phyloP scores from a whole-genome alignment of 2,329 filamentous ascomycete genomes.

The Aspergillus sp. region DNA sequence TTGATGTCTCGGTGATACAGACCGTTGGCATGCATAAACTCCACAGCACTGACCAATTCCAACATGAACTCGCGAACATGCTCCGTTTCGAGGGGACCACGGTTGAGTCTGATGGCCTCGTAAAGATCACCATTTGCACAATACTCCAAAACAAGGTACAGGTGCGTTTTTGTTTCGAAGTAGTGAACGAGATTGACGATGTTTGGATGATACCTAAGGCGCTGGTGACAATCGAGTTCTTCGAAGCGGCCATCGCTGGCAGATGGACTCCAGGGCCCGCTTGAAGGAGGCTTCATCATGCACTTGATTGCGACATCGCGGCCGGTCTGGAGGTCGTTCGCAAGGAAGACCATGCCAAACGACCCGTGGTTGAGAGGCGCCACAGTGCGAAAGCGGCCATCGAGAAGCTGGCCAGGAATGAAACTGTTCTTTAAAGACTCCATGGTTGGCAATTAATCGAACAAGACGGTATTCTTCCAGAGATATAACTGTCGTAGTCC shows the following conservation, averaged over 20 bases:
- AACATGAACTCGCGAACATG: conserved; percentile 98
- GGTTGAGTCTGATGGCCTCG: conserved; percentile 87
- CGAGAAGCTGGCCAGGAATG: conserved; percentile 36
- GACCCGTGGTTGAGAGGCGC: conserved; percentile 97
- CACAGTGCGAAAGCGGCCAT: conserved; percentile 83
- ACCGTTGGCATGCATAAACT: conserved; percentile 85
- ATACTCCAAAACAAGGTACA: conserved; percentile 92
- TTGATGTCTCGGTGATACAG: conserved; percentile 98
- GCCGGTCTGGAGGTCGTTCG: conserved; percentile 73
- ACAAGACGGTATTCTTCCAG: conserved; percentile 18
- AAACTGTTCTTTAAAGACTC: conserved; percentile 39
- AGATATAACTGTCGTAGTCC: conserved; percentile 11
- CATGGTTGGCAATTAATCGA: conserved; percentile 27
- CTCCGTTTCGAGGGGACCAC: conserved; percentile 88
- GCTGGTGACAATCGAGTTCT: conserved; percentile 69
- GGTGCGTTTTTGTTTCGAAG: conserved; percentile 87
- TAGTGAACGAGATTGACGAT: conserved; percentile 89
- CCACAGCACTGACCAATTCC: conserved; percentile 83
- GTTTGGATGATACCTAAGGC: conserved; percentile 78
- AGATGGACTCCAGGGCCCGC: conserved; percentile 61
- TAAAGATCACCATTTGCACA: conserved; percentile 95
- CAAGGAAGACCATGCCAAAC: conserved; percentile 97
- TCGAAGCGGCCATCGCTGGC: conserved; percentile 72
- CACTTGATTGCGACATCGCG: conserved; percentile 94
- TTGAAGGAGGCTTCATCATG: conserved; percentile 75